Conservation (phyloP, 2,329 filamentous ascomycete species). For the Cadophora luteo-olivacea region DNA sequence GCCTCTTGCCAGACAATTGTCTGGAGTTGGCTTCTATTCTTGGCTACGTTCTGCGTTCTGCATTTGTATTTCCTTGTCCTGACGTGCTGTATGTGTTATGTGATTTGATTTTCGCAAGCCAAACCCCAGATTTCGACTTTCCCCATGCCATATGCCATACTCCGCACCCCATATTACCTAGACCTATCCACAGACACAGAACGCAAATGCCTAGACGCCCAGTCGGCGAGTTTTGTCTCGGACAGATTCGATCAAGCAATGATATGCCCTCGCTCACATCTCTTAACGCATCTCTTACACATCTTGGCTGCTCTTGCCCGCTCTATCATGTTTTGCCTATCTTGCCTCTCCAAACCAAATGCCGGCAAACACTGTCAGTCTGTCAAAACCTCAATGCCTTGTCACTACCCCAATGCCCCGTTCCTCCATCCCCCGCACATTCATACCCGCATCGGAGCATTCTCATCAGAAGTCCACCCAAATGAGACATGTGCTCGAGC, state of each 20-base stretch:
- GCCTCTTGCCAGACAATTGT: neutral
- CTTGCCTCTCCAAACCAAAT: neutral
- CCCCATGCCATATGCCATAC: neutral
- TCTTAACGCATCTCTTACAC: constrained; percentile 1
- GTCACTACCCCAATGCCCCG: neutral
- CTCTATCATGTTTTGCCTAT: neutral
- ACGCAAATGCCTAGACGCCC: neutral
- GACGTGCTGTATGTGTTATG: too few relatives aligned
- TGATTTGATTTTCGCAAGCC: neutral
- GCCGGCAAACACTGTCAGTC: neutral
- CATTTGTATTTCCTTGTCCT: neutral
- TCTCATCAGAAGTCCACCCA: neutral
- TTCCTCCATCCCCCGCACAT: neutral
- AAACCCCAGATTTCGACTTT: neutral
- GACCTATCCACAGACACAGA: neutral
- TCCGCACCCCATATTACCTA: neutral
- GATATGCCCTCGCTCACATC: neutral
- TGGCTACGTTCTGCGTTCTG: constrained; percentile 7
- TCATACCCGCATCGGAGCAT: neutral
- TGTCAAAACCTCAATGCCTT: neutral
- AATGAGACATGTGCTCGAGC: neutral
- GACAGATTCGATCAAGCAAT: neutral
- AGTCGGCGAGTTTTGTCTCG: neutral
- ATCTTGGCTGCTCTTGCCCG: neutral
- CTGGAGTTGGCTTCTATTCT: neutral